Evolutionary conservation across 352 stramenopile genomes (phyloP), one percentile per base, ranked within the genome.

Genomic region (Globisporangium okanoganense): DNA sequence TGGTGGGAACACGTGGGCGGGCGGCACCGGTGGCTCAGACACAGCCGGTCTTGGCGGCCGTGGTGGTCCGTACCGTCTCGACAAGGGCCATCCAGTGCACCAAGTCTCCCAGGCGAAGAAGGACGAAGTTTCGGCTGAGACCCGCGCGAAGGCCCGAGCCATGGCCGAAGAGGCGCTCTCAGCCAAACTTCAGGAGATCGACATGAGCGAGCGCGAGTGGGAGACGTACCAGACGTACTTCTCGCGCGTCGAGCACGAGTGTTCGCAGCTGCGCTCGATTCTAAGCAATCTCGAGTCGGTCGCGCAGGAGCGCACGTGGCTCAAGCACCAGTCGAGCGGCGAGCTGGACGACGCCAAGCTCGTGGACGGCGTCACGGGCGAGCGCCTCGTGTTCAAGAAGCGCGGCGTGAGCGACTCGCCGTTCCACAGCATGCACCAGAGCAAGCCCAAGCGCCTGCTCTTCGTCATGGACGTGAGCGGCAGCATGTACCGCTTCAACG

Each of bases 331-430:
- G 70, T 88, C 78, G 22, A 87, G 82, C 50, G 95, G 96, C n/a
- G 96, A 99, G 58, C 65, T 98, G n/a, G 96, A 99, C 60, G 96
- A 99, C 64, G 76, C 83, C 9, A 97, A 96, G 67, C 77, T 99
- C 18, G 92, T 99, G 22, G 96, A 99, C 70, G 88, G 85, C 22
- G 70, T 98, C 38, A 87, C 91, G 27, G 95, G 95, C 25, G 94
- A 98, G 45, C 85, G 82, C 1, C 75, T 97, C 33, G 85, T 99
- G 31, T 98, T 97, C 67, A 98, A 98, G 65, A 79, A 88, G 14
- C 85, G 96, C 16, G 94, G 93, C 1, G 78, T 79, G 36, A 83
- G 79, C 43, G 77, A 95, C 35, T 79, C 76, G 20, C 69, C 74
- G 16, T 81, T 85, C 47, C 73, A 74, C 56, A 56, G 56, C 12